Conservation (phyloP, 2,329 filamentous ascomycete genomes). For the Endocalyx cinctus region DNA sequence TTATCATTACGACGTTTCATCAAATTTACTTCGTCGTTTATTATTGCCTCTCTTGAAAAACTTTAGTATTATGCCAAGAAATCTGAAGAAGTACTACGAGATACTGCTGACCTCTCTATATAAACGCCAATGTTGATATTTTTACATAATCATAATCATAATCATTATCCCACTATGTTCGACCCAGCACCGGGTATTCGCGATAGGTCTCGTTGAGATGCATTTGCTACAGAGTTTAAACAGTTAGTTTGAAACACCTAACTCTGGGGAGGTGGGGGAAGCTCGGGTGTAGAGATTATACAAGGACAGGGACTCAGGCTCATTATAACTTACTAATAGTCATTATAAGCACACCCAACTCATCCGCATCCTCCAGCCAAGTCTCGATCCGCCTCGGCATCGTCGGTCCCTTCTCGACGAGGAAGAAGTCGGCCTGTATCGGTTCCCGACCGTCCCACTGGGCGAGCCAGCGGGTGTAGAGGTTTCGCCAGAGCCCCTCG, state of each 20-base stretch:
- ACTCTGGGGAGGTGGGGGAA: not conserved
- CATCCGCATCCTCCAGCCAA: conserved; percentile 38
- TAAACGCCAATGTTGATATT: no score
- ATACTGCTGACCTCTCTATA: no score
- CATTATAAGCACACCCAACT: conserved; percentile 35
- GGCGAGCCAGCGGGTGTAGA: conserved; percentile 29
- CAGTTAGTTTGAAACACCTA: not conserved
- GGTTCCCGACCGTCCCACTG: conserved; percentile 28
- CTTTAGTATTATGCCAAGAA: no score
- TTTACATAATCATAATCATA: no score
- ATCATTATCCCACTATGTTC: not conserved
- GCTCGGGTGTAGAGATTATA: no score
- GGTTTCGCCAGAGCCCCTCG: conserved; percentile 26
- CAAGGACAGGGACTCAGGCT: no score
- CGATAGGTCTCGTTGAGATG: not conserved
- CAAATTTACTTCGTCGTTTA: no score
- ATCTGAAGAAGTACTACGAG: no score
- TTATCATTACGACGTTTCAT: no score
- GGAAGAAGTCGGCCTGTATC: conserved; percentile 27
- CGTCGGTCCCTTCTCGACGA: conserved; percentile 21
- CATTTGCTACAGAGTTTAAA: conserved; percentile 2
- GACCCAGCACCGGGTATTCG: not conserved
- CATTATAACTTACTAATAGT: conserved; percentile 25
- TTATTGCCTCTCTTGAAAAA: no score
- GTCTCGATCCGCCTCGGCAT: conserved; percentile 29